phyloP scores from a whole-genome alignment of 805 yeast genomes.

The Candida sakaeoensis region DNA sequence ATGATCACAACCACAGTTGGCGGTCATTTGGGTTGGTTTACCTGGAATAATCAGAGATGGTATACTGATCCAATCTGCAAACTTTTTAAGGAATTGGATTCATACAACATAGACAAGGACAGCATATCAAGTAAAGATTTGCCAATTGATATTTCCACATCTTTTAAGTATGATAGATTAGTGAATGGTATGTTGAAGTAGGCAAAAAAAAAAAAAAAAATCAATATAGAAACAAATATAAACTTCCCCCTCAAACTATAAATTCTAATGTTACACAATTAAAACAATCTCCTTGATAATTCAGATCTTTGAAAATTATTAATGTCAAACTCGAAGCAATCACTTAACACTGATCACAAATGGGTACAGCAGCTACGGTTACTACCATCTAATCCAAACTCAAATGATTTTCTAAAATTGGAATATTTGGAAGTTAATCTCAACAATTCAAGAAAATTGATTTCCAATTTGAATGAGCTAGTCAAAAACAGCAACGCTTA shows the following conservation, averaged over 20 bases:
- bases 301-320: too few relatives aligned
- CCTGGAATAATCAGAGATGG: slow-evolving; percentile 31
- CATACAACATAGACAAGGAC: slow-evolving; percentile 20
- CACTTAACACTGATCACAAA: slow-evolving; percentile 8
- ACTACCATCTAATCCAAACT: slow-evolving; percentile 30
- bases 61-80: slow-evolving; percentile 34
- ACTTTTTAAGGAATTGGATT: slow-evolving; percentile 29
- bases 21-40: slow-evolving; percentile 63
- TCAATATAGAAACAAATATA: not conserved
- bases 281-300: too few relatives aligned
- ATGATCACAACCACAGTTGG: slow-evolving; percentile 61
- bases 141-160: slow-evolving; percentile 24
- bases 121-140: slow-evolving; percentile 13
- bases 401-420: slow-evolving; percentile 29
- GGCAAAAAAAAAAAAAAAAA: not conserved
- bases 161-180: slow-evolving; percentile 35
- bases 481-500: slow-evolving; percentile 11
- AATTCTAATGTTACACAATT: not conserved
- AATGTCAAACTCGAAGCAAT: too few relatives aligned
- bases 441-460: slow-evolving; percentile 34
- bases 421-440: slow-evolving; percentile 37
- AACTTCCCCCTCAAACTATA: too few relatives aligned
- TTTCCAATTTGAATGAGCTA: slow-evolving; percentile 16
- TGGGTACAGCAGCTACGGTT: slow-evolving; percentile 28
- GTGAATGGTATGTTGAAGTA: slow-evolving; percentile 9